Conservation (phyloP, 2,329 filamentous ascomycete genomes). For the Thyridium curvatum region DNA sequence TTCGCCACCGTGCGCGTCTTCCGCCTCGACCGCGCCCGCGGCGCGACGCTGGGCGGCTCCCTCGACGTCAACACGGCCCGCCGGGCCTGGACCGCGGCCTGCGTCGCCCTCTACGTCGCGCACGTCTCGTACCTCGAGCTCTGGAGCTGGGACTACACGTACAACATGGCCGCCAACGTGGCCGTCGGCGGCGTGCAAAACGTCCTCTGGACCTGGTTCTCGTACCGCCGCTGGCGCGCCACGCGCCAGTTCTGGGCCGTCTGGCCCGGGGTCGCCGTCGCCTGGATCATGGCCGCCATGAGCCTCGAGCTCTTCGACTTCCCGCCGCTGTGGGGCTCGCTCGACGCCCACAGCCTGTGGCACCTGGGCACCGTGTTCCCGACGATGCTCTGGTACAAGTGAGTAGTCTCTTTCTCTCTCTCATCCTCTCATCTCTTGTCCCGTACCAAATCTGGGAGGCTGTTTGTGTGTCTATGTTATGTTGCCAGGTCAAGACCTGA, state of each 20-base stretch:
- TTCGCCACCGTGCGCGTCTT: constrained; percentile 79
- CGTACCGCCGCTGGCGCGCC: constrained; percentile 64
- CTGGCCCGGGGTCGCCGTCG: constrained; percentile 86
- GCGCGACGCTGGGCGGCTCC: background rate
- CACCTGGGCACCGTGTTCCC: constrained; percentile 89
- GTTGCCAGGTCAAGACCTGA: no score
- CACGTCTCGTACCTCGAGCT: constrained; percentile 83
- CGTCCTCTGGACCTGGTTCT: constrained; percentile 79
- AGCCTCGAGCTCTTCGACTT: constrained; percentile 94
- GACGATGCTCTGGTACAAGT: constrained; percentile 92
- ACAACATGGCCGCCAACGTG: constrained; percentile 97
- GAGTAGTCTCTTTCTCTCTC: constrained; percentile 34
- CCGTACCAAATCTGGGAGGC: no score
- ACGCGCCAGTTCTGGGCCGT: constrained; percentile 72
- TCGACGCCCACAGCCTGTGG: constrained; percentile 96
- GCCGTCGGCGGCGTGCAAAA: constrained; percentile 75
- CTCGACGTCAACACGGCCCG: constrained; percentile 23
- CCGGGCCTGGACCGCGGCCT: constrained; percentile 70
- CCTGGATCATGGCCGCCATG: constrained; percentile 90
- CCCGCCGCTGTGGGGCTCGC: constrained; percentile 69
- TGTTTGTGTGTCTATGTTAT: no score
- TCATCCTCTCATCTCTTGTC: no score
- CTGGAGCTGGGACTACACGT: constrained; percentile 89
- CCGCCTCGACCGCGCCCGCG: constrained; percentile 59
- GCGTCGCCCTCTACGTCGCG: constrained; percentile 60